phyloP scores from a whole-genome alignment of 2,329 filamentous ascomycete species.

The Aureobasidium leucospermi region DNA sequence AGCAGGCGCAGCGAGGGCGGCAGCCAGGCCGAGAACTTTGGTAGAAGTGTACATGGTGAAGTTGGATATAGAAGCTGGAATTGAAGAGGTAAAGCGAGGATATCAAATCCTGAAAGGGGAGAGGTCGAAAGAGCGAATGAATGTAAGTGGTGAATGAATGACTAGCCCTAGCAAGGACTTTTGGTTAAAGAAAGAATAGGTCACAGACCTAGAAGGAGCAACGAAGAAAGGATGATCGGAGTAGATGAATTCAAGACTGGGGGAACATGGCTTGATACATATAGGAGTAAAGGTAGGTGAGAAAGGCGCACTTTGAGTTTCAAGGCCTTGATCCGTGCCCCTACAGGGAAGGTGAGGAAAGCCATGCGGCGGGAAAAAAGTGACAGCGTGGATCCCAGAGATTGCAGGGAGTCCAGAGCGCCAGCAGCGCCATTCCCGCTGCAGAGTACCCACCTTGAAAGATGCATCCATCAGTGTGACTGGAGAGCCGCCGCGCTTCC shows the following conservation, averaged over 20 bases:
- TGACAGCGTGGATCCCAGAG: conserved; percentile 13
- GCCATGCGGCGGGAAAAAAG: not conserved
- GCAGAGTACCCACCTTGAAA: not conserved
- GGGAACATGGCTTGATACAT: conserved; percentile 11
- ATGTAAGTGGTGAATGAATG: conserved; percentile 7
- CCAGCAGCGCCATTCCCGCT: conserved; percentile 10
- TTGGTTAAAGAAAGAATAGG: conserved; percentile 12
- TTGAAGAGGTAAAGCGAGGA: conserved; percentile 4
- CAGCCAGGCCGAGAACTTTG: conserved; percentile 15
- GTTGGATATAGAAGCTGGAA: not conserved
- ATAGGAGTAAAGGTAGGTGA: conserved; percentile 12
- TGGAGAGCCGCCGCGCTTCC: conserved; percentile 3
- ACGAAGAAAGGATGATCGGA: conserved; percentile 1
- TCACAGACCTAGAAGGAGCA: conserved; percentile 13
- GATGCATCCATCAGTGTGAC: not conserved
- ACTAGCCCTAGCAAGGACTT: conserved; percentile 8
- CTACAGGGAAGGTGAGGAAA: conserved; percentile 1
- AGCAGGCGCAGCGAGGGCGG: conserved; percentile 29
- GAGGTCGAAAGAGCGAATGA: conserved; percentile 11
- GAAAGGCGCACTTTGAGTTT: conserved; percentile 11
- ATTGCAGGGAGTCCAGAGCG: conserved; percentile 13
- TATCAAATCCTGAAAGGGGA: conserved; percentile 12
- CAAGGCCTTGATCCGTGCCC: not conserved
- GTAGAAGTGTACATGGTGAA: conserved; percentile 13
- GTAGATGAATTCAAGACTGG: conserved; percentile 2